Evolutionary conservation across 306 rosid species (phyloP), one percentile per base, ranked within the genome.

Genomic region (Casuarina glauca): DNA sequence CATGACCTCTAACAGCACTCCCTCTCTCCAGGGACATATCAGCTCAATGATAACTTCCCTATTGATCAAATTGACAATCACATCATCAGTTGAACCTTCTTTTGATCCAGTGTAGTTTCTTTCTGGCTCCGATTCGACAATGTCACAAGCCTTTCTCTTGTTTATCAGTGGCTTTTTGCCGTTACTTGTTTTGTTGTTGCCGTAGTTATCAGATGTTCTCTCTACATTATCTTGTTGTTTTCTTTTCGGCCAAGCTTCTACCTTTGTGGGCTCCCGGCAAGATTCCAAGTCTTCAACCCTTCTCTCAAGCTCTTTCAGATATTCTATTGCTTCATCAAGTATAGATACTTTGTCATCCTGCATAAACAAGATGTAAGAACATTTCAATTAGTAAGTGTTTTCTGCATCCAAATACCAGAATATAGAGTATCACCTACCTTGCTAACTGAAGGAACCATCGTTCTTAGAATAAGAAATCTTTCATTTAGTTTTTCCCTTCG

Each of bases 261-360:
- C 69, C 60, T 85, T 84, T 45, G 76, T 57, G 64, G 77, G 70
- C 15, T 83, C 90, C 74, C 20, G 63, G 35, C 80, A 73, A 64
- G 82, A 81, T 86, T 93, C 91, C 85, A 90, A 78, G 58, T 88
- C 96, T 79, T 76, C 86, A n/a, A 93, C 82, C 85, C 83, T 88
- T 83, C 72, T 87, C 88, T 93, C 91, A 3, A 93, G 94, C 87
- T 86, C 89, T 84, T 76, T 84, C 78, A 93, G 78, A 69, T 93
- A 91, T 45, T 89, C 88, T 80, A 93, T 93, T 60, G 89, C 94
- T 74, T 88, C 88, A 51, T 91, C 97, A 44, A 93, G 89, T 78
- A 93, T 91, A 20, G 97, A 86, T 67, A 93, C 89, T 82, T 89
- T 89, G 86, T 93, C 97, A 52, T 91, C 97, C 97, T 91, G 87